Evolutionary conservation across 345 rosid genomes (phyloP).

Genomic region (Litchi chinensis): DNA sequence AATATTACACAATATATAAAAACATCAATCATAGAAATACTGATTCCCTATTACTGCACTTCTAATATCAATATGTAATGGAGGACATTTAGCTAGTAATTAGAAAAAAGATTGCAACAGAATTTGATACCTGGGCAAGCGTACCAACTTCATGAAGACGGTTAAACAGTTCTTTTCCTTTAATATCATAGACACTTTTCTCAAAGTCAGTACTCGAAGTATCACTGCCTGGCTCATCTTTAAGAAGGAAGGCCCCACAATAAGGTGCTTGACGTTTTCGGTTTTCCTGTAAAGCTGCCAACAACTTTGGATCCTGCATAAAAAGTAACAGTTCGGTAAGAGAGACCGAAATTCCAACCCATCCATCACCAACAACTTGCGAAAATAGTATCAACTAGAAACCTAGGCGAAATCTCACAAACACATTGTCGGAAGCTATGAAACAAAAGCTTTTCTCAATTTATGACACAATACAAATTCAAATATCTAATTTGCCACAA

Average conservation of each 20-base stretch:
- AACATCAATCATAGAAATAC: not conserved
- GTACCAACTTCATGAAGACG: constrained; percentile 98
- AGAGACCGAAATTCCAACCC: constrained; percentile 11
- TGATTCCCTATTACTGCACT: not conserved
- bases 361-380: not conserved
- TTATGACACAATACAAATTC: not conserved
- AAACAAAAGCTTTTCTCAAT: not conserved
- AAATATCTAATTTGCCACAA: not conserved
- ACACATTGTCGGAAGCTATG: not conserved
- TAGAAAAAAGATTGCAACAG: constrained; percentile 1
- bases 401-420: not conserved
- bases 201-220: constrained; percentile 71
- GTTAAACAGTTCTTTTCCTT: constrained; percentile 77
- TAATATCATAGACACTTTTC: constrained; percentile 63
- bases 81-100: constrained; percentile 5
- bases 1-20: constrained; percentile 23
- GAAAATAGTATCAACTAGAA: not conserved
- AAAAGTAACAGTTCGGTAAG: constrained; percentile 16
- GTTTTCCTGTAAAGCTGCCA: constrained; percentile 93
- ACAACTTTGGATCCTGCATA: constrained; percentile 82
- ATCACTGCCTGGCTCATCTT: constrained; percentile 83
- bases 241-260: constrained; percentile 95
- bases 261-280: constrained; percentile 95
- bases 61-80: not conserved
- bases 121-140: constrained; percentile 78